phyloP scores from a whole-genome alignment of 306 rosid genomes.

The peach (Prunus persica) region DNA sequence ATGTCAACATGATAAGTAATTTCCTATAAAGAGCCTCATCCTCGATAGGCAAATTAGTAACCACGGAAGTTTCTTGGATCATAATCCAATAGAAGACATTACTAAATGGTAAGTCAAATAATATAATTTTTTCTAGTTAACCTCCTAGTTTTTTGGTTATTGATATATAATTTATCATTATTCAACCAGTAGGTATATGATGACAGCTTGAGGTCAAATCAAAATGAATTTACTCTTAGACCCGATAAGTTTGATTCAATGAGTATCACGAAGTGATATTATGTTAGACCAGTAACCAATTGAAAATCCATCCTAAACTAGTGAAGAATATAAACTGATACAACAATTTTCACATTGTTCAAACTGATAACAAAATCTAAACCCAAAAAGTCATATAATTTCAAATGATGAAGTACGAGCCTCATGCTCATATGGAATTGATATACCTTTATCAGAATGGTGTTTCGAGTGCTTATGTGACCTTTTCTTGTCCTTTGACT shows the following conservation, averaged over 20 bases:
- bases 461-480: slow-evolving; percentile 59
- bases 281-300: background rate
- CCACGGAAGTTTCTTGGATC: background rate
- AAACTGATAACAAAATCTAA: too few species aligned
- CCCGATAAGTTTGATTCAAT: background rate
- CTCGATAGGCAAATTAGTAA: background rate
- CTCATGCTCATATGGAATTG: background rate
- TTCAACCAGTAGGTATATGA: background rate
- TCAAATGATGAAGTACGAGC: background rate
- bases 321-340: too few species aligned
- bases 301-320: background rate
- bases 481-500: slow-evolving; percentile 53
- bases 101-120: background rate
- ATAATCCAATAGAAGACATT: background rate
- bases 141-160: background rate
- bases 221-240: background rate
- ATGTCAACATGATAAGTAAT: background rate
- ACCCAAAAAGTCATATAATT: too few species aligned
- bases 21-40: slow-evolving; percentile 16
- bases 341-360: too few species aligned
- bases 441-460: slow-evolving; percentile 36
- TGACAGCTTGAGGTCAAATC: background rate
- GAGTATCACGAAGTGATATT: too few species aligned
- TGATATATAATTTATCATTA: background rate
- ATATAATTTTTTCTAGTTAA: background rate